Percentiles rank a stretch among this genome's conserved stretches.
Conservation (phyloP, 768 basidiomycete species). For the Crucibulum laeve region DNA sequence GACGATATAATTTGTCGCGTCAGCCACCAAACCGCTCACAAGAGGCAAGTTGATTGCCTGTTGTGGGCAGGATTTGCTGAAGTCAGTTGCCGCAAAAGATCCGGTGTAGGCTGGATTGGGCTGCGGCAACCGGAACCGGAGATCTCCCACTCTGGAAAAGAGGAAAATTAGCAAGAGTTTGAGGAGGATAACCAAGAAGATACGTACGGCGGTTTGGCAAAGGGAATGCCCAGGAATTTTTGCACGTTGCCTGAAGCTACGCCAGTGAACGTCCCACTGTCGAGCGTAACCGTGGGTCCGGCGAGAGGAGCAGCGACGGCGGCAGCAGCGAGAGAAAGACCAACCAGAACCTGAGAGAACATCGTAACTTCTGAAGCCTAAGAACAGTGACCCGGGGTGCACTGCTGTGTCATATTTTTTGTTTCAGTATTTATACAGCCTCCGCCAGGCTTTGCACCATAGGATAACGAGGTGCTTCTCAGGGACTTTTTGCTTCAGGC, state of each 20-base stretch:
- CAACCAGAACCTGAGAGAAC: slow-evolving; percentile 12
- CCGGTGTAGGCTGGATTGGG: neutral
- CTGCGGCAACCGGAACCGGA: neutral
- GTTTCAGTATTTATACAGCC: neutral
- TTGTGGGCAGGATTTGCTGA: slow-evolving; percentile 27
- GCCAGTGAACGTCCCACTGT: slow-evolving; percentile 42
- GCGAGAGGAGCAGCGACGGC: slow-evolving; percentile 16
- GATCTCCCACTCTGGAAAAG: neutral
- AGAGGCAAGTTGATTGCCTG: slow-evolving; percentile 32
- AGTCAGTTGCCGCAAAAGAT: neutral
- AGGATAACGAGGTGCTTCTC: slow-evolving; percentile 5
- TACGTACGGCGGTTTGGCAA: slow-evolving; percentile 49
- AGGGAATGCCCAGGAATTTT: slow-evolving; percentile 51
- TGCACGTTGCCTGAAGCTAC: slow-evolving; percentile 21
- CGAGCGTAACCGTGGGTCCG: slow-evolving; percentile 34
- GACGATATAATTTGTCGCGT: slow-evolving; percentile 26
- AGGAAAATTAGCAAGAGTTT: neutral
- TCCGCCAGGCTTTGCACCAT: neutral
- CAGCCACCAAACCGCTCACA: slow-evolving; percentile 26
- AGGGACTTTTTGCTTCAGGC: neutral
- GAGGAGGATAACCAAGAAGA: neutral
- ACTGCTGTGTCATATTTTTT: neutral
- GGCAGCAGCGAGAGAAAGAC: slow-evolving; percentile 10
- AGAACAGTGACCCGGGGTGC: neutral
- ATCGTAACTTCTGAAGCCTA: slow-evolving; percentile 9